Conservation (phyloP, 257 asterid genomes). For the Euphrasia confusa region DNA sequence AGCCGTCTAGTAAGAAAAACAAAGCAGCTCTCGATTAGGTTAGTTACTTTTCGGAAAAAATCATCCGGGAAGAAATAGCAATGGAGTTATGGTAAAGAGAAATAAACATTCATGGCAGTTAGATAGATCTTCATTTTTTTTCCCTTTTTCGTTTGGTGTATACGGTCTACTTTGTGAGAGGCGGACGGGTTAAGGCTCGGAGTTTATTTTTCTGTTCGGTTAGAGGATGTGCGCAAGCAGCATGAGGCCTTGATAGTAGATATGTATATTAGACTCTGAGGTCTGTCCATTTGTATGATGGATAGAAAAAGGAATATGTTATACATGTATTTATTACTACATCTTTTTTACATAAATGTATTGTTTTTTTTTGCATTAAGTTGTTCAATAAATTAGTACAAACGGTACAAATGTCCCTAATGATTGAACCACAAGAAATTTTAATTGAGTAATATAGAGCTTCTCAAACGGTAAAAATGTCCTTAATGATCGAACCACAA, state of each 20-base stretch:
- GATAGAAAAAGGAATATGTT: conserved; percentile 18
- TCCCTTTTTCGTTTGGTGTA: conserved; percentile 24
- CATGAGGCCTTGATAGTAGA: conserved; percentile 19
- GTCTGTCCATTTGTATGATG: conserved; percentile 28
- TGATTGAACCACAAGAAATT: too few species aligned
- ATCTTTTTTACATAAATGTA: not conserved
- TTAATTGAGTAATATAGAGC: too few species aligned
- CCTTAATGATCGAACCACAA: too few species aligned
- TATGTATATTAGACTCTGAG: conserved; percentile 47
- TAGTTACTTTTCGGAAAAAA: conserved; percentile 17
- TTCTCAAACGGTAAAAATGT: too few species aligned
- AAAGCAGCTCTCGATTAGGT: conserved; percentile 77
- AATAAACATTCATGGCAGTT: conserved; percentile 23
- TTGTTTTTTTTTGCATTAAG: conserved; percentile 10
- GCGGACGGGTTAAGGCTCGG: conserved; percentile 2
- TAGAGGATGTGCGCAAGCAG: conserved; percentile 26
- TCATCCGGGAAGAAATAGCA: conserved; percentile 23
- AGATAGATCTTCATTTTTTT: conserved; percentile 5
- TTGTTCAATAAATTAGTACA: not conserved
- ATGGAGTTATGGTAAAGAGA: conserved; percentile 16
- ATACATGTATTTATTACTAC: conserved; percentile 29
- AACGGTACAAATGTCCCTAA: not conserved
- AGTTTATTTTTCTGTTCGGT: conserved; percentile 19
- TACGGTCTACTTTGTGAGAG: conserved; percentile 20
- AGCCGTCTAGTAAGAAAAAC: conserved; percentile 50